These are phyloP conservation scores for Cyanidium caldarium DNA, from an alignment of 23 red algal species.

Conservation along the genomic window DNA sequence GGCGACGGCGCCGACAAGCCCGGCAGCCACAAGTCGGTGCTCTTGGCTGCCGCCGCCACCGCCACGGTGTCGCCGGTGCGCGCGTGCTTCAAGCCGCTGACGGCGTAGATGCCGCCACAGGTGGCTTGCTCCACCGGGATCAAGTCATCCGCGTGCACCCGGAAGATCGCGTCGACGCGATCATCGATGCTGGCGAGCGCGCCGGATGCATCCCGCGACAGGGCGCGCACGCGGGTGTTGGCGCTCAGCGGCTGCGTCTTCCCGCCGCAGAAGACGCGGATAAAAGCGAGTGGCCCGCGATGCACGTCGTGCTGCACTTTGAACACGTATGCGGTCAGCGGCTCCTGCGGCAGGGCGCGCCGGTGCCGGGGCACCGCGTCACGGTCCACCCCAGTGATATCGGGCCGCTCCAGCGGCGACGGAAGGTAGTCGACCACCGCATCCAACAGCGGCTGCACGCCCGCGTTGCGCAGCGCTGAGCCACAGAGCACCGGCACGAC, in stretches of 20 bases:
- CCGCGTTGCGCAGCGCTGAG: slow-evolving; percentile 43
- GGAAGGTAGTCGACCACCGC: slow-evolving; percentile 77
- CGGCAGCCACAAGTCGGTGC: slow-evolving; percentile 6
- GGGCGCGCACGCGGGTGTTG: not conserved
- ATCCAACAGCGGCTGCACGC: slow-evolving; percentile 66
- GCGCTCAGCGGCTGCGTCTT: not conserved
- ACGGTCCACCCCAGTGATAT: slow-evolving; percentile 5
- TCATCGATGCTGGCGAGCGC: not conserved
- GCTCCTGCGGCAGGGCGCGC: not conserved
- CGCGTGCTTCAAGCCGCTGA: slow-evolving; percentile 47
- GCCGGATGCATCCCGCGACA: not conserved
- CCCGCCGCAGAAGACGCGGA: slow-evolving; percentile 49
- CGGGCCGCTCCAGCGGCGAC: slow-evolving; percentile 5
- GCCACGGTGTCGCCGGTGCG: slow-evolving; percentile 77
- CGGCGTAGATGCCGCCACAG: slow-evolving; percentile 42
- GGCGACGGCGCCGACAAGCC: slow-evolving; percentile 43
- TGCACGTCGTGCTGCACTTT: slow-evolving; percentile 79
- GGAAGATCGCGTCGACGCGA: slow-evolving; percentile 16
- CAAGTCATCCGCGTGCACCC: slow-evolving; percentile 56
- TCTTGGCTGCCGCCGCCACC: not conserved
- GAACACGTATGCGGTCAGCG: slow-evolving; percentile 65
- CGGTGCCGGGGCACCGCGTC: not conserved
- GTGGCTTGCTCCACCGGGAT: slow-evolving; percentile 17
- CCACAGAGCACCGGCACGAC: slow-evolving; percentile 76
- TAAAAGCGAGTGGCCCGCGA: slow-evolving; percentile 54